A percentile compares a stretch with the other conserved stretches of the same genome.
Evolutionary conservation across 805 yeast genomes (phyloP).

Genomic region (Candida ponderosae): DNA sequence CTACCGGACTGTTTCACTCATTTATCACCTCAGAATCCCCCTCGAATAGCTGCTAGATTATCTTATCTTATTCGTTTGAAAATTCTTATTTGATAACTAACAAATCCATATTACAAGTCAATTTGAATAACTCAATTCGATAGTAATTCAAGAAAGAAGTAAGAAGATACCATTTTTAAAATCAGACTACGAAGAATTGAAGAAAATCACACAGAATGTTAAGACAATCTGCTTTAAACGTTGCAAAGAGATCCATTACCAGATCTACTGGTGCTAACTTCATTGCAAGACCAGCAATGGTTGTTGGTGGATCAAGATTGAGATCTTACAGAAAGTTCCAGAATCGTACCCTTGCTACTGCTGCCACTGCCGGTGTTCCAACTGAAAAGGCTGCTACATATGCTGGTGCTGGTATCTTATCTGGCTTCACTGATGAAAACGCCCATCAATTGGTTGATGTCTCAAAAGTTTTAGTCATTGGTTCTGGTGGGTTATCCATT

Average conservation of each 20-base stretch:
- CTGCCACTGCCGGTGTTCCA: slow-evolving; percentile 2
- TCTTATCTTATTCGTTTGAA: no score
- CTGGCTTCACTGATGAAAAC: slow-evolving; percentile 49
- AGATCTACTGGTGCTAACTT: slow-evolving; percentile 9
- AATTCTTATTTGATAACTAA: no score
- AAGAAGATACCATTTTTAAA: no score
- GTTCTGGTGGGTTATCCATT: slow-evolving; percentile 95
- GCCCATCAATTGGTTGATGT: slow-evolving; percentile 73
- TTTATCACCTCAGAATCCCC: no score
- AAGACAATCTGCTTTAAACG: slow-evolving; percentile 19
- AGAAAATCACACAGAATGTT: slow-evolving; percentile 4
- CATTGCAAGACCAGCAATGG: slow-evolving; percentile 1
- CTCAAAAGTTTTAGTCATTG: slow-evolving; percentile 80
- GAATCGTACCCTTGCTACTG: slow-evolving; percentile 10
- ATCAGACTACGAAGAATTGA: slow-evolving; percentile 6
- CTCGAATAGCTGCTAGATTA: no score
- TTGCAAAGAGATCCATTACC: slow-evolving; percentile 15
- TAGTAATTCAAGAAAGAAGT: no score
- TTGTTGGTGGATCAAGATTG: slow-evolving; percentile 8
- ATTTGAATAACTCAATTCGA: no score
- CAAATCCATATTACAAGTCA: no score
- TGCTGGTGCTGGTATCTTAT: slow-evolving; percentile 57
- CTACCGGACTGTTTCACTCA: no score
- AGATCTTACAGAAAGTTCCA: neutral
- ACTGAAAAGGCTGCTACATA: slow-evolving; percentile 27